Base-by-base conservation (phyloP, 2,329 filamentous ascomycete species). In the Cytospora leucostoma region DNA sequence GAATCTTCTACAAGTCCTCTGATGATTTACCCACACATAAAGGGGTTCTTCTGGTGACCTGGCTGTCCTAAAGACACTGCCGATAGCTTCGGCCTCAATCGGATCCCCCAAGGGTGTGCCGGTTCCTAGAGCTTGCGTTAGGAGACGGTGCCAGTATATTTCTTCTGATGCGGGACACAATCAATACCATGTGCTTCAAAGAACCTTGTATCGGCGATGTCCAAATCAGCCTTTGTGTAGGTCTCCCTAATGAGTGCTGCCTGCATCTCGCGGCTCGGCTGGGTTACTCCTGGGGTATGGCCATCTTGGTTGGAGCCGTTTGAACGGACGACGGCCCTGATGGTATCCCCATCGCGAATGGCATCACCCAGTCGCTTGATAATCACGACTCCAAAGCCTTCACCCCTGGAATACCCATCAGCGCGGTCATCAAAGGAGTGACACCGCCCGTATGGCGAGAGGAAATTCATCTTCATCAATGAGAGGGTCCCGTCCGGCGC, bases 351-450 rank as follows among this genome's bases (percentile, higher is more conserved):
- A 56, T 82, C 81, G 4, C 70, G 69, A 11, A 85, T 60, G 0
- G 84, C 84, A 37, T 74, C 73, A 8, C 75, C 74, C 5, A 77
- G 69, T 1, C 67, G 74, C 70, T 85, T 85, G 1, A 86, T 62
- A 0, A 84, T 63, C 0, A 86, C 44, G 1, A 77, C 74, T 0
- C 74, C 79, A 15, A 80, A 67, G 1, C 82, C 83, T 64, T 52
- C 56, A 3, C 56, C 56, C 6, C 56, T 32, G 4, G 56, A 33
- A n/a, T 59, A 59, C 7, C 56, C 56, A 13, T 59, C 52, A 0
- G 79, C 56, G 7, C 47, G 1, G 7, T 50, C 17, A 17, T 59
- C 56, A 33, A 59, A 59, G n/a, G 40, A 50, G 15, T n/a, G 38
- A 32, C 40, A 59, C 1, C 33, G 44, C 7, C 56, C 37, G 21